Evolutionary conservation across 768 basidiomycete species (phyloP).

Genomic region (Cubamyces lactineus): DNA sequence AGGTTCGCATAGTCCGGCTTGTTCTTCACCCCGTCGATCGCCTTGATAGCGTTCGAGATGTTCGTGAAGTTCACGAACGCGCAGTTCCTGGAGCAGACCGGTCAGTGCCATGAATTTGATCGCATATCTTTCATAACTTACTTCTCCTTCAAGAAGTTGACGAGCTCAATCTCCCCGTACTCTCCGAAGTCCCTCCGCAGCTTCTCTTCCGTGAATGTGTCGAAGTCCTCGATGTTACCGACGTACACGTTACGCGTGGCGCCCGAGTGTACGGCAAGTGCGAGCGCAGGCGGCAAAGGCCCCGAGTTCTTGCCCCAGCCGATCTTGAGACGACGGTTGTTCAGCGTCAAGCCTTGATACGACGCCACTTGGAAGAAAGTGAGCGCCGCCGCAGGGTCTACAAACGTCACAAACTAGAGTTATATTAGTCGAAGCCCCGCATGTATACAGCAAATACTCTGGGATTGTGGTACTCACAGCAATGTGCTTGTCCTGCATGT

Average conservation of each 20-base stretch:
- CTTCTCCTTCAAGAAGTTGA: constrained; percentile 96
- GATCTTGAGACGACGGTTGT: constrained; percentile 92
- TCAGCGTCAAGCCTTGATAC: constrained; percentile 86
- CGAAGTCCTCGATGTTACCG: constrained; percentile 95
- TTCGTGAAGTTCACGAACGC: constrained; percentile 97
- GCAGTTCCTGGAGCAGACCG: constrained; percentile 70
- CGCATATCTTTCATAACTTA: constrained; percentile 32
- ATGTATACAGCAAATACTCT: too few relatives aligned
- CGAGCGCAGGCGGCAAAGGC: constrained; percentile 79
- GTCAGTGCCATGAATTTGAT: background rate
- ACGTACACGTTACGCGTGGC: constrained; percentile 97
- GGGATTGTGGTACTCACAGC: constrained; percentile 76
- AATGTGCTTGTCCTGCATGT: constrained; percentile 97
- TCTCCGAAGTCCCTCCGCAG: constrained; percentile 93
- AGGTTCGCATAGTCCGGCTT: constrained; percentile 89
- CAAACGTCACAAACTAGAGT: constrained; percentile 91
- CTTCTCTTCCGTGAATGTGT: constrained; percentile 86
- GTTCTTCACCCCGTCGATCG: constrained; percentile 93
- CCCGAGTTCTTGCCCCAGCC: constrained; percentile 99
- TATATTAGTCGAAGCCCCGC: constrained; percentile 2
- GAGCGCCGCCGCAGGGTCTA: constrained; percentile 90
- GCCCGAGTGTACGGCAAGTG: constrained; percentile 88
- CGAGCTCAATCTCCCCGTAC: constrained; percentile 95
- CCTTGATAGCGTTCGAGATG: constrained; percentile 94
- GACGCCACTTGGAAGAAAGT: constrained; percentile 94